Evolutionary conservation across 2,329 filamentous ascomycete genomes (phyloP).

Genomic region (Trichophaea hybrida): DNA sequence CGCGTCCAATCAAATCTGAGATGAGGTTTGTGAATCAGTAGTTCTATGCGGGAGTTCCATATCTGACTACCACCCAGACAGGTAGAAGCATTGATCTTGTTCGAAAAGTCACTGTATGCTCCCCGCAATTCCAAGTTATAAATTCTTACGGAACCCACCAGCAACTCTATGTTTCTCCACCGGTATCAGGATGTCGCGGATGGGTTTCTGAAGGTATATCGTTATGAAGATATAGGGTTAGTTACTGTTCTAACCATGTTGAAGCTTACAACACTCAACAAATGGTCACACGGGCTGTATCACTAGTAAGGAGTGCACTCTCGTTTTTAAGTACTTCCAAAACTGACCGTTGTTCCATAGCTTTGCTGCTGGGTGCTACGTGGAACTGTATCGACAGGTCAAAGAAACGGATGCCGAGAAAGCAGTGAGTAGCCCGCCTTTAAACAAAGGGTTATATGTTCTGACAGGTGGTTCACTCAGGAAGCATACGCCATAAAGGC

Average conservation of each 20-base stretch:
- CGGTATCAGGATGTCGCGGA: constrained; percentile 60
- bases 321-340: not conserved
- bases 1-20: constrained; percentile 45
- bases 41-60: not conserved
- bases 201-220: constrained; percentile 49
- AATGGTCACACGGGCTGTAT: constrained; percentile 82
- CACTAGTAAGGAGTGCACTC: constrained; percentile 42
- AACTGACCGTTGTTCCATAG: constrained; percentile 10
- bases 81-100: constrained; percentile 68
- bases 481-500: constrained; percentile 34
- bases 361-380: constrained; percentile 61
- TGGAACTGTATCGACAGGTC: constrained; percentile 63
- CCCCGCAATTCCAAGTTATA: not conserved
- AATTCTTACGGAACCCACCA: constrained; percentile 4
- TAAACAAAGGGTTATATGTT: not conserved
- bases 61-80: constrained; percentile 36
- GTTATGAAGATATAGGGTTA: constrained; percentile 10
- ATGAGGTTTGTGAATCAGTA: constrained; percentile 42
- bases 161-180: constrained; percentile 60
- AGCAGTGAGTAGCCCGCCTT: constrained; percentile 10
- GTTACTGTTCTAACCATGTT: constrained; percentile 10
- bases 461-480: not conserved
- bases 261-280: constrained; percentile 62
- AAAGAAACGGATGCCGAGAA: constrained; percentile 42
- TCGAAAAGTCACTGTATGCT: constrained; percentile 55